phyloP scores from a whole-genome alignment of 2,329 filamentous ascomycete genomes.

The Gnomoniopsis sp. region DNA sequence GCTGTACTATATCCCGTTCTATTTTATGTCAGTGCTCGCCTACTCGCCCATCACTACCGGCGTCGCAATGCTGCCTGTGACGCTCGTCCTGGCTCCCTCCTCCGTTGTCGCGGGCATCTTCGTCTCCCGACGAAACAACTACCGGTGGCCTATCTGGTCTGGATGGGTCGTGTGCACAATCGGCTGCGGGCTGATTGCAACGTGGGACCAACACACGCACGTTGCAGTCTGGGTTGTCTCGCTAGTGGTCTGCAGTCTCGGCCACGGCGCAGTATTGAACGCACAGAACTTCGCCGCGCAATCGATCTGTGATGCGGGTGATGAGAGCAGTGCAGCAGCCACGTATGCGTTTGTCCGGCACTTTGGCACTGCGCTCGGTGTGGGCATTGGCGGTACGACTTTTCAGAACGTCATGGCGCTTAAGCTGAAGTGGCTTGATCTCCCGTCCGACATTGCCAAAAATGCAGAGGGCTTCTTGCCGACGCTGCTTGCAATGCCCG shows the following conservation, averaged over 20 bases:
- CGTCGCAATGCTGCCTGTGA: constrained; percentile 32
- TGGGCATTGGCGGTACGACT: constrained; percentile 37
- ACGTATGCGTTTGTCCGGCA: constrained; percentile 40
- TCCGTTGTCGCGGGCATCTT: constrained; percentile 30
- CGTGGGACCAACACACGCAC: constrained; percentile 26
- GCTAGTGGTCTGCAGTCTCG: constrained; percentile 33
- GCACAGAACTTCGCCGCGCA: constrained; percentile 37
- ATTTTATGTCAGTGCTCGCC: constrained; percentile 33
- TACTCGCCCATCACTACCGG: constrained; percentile 31
- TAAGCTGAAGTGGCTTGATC: constrained; percentile 28
- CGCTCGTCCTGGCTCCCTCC: constrained; percentile 27
- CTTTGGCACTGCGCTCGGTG: constrained; percentile 38
- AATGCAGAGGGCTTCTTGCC: constrained; percentile 26
- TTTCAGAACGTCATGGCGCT: constrained; percentile 38
- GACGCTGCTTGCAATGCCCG: constrained; percentile 21
- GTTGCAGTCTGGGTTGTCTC: constrained; percentile 32
- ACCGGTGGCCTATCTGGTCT: constrained; percentile 35
- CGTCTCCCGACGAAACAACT: constrained; percentile 30
- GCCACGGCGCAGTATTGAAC: constrained; percentile 36
- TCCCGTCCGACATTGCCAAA: constrained; percentile 28
- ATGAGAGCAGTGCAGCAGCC: constrained; percentile 34
- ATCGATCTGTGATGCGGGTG: constrained; percentile 32
- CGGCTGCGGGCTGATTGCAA: constrained; percentile 24
- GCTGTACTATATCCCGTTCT: constrained; percentile 35
- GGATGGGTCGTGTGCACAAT: constrained; percentile 32